Conservation (phyloP, 805 yeast genomes). For the Myxozyma vanderwaltii region DNA sequence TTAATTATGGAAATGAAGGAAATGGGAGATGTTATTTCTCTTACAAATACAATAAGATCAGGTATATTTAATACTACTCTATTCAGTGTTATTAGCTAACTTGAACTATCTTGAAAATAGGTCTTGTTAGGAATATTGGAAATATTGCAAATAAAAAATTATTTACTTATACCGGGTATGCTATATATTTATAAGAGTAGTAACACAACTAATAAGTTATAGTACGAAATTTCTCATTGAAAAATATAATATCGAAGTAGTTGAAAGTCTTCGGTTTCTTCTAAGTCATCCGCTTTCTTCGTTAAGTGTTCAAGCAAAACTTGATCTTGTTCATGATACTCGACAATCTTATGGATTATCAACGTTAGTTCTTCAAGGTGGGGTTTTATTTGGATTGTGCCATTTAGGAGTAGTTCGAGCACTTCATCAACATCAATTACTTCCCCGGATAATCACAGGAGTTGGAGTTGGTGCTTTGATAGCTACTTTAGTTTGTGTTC, state of each 20-base stretch:
- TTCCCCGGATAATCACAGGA: slow-evolving; percentile 87
- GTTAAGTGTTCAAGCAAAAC: slow-evolving; percentile 52
- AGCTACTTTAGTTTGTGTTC: slow-evolving; percentile 79
- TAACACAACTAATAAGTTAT: not conserved
- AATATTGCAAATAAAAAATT: slow-evolving; percentile 79
- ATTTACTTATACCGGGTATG: slow-evolving; percentile 68
- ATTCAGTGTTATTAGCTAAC: not conserved
- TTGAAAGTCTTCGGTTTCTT: slow-evolving; percentile 64
- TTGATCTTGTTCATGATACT: slow-evolving; percentile 81
- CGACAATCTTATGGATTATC: slow-evolving; percentile 87
- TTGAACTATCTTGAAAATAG: slow-evolving; percentile 5
- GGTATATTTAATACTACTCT: slow-evolving; percentile 40
- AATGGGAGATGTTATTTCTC: slow-evolving; percentile 55
- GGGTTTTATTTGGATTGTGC: slow-evolving; percentile 89
- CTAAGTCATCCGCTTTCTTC: slow-evolving; percentile 41
- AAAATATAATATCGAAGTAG: slow-evolving; percentile 77
- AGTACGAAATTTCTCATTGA: slow-evolving; percentile 86
- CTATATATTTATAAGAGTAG: too few relatives aligned
- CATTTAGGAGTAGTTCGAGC: slow-evolving; percentile 92
- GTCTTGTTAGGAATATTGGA: slow-evolving; percentile 86
- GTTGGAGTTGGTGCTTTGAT: slow-evolving; percentile 93
- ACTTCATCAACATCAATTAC: slow-evolving; percentile 66
- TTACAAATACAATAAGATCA: slow-evolving; percentile 71
- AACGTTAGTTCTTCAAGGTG: slow-evolving; percentile 90
- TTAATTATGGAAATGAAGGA: slow-evolving; percentile 63